Base-by-base conservation (phyloP, 2,329 filamentous ascomycete genomes). In the Paracorniculantispora psalliotae region DNA sequence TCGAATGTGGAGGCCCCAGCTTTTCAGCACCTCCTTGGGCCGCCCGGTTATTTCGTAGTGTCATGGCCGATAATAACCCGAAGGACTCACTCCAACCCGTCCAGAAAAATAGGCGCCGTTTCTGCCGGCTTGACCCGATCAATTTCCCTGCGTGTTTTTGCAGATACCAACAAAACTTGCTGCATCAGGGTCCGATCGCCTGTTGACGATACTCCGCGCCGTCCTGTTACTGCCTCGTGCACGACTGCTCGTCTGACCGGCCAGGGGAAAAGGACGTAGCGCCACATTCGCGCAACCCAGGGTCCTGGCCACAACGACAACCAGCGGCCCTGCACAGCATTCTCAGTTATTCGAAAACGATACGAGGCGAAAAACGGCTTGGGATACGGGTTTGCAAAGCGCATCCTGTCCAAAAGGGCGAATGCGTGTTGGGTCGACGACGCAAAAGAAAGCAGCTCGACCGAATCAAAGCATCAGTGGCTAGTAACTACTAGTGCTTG, bases 31-130 rank as follows among this genome's bases (percentile, higher is more conserved):
- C 30, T 44, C 15, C 26, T 7, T 48, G 9, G 44, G 23, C 44
- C n/a, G 21, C 44, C 54, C 46, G 12, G 54, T 23, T 50, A 43
- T 50, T 57, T 50, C 25, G 48, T 48, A 37, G 44, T 60, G 51
- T 47, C 58, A 30, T 60, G 58, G 58, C 58, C 58, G 58, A 60
- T 56, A 53, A 60, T 60, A 57, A 60, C 52, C 58, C 58, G 58
- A 60, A 35, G 44, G 25, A 30, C 46, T 52, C 28, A 53, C 57
- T 44, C 37, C n/a, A 46, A 50, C 26, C 21, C 30, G 10, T 33
- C 19, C 37, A 30, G 21, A 37, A 59, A 59, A 59, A 59, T 17
- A 39, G 41, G 23, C 33, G 33, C 49, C 48, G 10, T 23, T 39
- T 33, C 28, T 59, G 30, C 57, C 49, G 49, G 25, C 49, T 47